A percentile compares a stretch with the other conserved stretches of the same genome.
These are phyloP conservation scores for Dendrobium chrysotoxum DNA, from an alignment of 106 monocot genomes.

Conservation along the genomic window DNA sequence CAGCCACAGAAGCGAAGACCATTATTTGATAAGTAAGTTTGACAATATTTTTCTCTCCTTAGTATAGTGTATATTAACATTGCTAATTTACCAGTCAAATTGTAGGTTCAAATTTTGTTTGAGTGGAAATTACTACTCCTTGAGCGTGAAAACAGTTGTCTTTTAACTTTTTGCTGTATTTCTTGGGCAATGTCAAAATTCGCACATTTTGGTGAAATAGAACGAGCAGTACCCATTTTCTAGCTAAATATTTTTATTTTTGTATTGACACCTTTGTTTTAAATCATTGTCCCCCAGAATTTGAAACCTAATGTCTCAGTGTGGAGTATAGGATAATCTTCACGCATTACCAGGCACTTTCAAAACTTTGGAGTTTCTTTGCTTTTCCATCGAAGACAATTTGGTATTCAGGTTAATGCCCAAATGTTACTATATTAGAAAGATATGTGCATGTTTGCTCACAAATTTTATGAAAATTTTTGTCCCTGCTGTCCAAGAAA, in stretches of 20 bases:
- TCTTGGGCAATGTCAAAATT: background rate
- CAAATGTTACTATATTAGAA: background rate
- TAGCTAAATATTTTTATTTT: background rate
- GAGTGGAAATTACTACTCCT: background rate
- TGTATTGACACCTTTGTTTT: background rate
- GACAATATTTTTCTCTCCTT: background rate
- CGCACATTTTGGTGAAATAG: background rate
- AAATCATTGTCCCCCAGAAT: background rate
- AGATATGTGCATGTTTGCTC: background rate
- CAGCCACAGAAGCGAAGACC: conserved; percentile 58
- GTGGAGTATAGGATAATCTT: background rate
- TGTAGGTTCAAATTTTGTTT: conserved; percentile 2
- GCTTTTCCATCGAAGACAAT: background rate
- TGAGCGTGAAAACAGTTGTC: background rate
- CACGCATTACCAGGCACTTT: background rate
- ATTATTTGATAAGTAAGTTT: conserved; percentile 74
- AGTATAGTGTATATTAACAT: background rate
- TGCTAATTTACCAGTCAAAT: background rate
- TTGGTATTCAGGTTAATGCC: background rate
- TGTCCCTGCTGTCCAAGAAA: background rate
- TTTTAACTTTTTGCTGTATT: background rate
- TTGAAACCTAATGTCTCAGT: background rate
- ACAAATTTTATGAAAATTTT: background rate
- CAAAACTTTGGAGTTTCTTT: background rate
- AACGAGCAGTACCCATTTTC: background rate